Evolutionary conservation across 2,329 filamentous ascomycete species (phyloP), one percentile per base, ranked within the genome.

Genomic region (Diaporthe eres): DNA sequence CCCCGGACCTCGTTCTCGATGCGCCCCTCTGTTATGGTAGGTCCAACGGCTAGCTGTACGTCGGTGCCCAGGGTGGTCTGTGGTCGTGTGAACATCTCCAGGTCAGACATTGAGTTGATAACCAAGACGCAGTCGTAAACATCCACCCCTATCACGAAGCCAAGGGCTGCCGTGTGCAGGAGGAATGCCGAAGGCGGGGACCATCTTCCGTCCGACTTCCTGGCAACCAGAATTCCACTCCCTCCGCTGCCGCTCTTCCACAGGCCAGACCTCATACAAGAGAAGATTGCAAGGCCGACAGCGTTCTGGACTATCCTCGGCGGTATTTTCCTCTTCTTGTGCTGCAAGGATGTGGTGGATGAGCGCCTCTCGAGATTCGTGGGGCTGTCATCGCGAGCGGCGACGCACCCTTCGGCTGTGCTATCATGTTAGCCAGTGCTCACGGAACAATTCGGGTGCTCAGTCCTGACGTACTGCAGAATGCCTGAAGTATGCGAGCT

Each of bases 91-190:
- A 98, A 97, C 0, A 94, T 92, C 79, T 98, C 94, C 63, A 98
- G 87, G 9, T 95, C 95, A 74, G 94, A 90, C 61, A 94, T 91
- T 60, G 94, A 95, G 85, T 98, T 98, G 82, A 98, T 96, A 49
- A 98, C 94, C 12, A 98, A 90, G 19, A 98, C 94, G 81, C 96
- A 98, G 83, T 98, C 96, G 87, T 98, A 98, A 44, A 98, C 95
- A 82, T 98, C 96, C 55, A 98, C 94, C 3, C 96, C 96, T 8
- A 96, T 93, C 72, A 98, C 90, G 81, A 98, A 98, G 49, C 95
- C 96, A 47, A 98, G 89, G 0, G 94, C 95, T 1, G 95, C 92
- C 0, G 96, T 98, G 82, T 98, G 96, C 63, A 98, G 89, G 86
- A 98, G 90, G 78, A 98, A 95, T 65, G 94, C 96, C 0, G 95